Evolutionary conservation across 1,139 yeast species (phyloP).

Genomic region (Suhomyces bokatorum): DNA sequence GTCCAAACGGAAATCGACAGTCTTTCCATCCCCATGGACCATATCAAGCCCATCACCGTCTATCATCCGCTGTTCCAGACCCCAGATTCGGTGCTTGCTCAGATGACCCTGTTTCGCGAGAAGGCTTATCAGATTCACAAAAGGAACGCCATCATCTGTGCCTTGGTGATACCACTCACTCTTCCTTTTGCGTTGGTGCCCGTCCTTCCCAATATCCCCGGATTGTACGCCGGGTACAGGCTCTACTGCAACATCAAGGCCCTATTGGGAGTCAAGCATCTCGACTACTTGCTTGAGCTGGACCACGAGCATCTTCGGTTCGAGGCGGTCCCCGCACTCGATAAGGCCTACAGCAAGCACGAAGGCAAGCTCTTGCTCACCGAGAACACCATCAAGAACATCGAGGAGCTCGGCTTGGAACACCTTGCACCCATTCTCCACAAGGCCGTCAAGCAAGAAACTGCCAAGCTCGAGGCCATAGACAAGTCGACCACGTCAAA

Average conservation of each 20-base stretch:
- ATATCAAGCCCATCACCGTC: slow-evolving; percentile 43
- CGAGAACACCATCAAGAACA: slow-evolving; percentile 31
- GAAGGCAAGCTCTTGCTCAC: slow-evolving; percentile 30
- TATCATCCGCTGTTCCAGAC: slow-evolving; percentile 43
- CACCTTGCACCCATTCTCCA: slow-evolving; percentile 41
- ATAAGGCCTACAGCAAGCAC: slow-evolving; percentile 18
- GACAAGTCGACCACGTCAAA: no score
- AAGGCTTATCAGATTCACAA: slow-evolving; percentile 31
- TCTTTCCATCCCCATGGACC: slow-evolving; percentile 31
- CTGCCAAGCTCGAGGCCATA: slow-evolving; percentile 21
- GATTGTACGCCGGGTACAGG: slow-evolving; percentile 80
- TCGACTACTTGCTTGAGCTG: slow-evolving; percentile 49
- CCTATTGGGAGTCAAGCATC: slow-evolving; percentile 68
- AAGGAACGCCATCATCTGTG: slow-evolving; percentile 45
- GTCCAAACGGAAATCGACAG: slow-evolving; percentile 36
- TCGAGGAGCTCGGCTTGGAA: slow-evolving; percentile 34
- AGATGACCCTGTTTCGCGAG: slow-evolving; percentile 31
- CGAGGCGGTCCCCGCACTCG: slow-evolving; percentile 20
- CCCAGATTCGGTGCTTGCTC: slow-evolving; percentile 33
- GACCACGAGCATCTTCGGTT: slow-evolving; percentile 31
- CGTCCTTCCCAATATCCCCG: slow-evolving; percentile 93
- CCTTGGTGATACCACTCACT: slow-evolving; percentile 71
- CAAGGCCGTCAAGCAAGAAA: slow-evolving; percentile 53
- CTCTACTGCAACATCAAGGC: slow-evolving; percentile 86
- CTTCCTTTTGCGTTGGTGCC: slow-evolving; percentile 83